Evolutionary conservation across 495 filamentous ascomycete genomes (phyloP).

Genomic region (Rhypophila decipiens): DNA sequence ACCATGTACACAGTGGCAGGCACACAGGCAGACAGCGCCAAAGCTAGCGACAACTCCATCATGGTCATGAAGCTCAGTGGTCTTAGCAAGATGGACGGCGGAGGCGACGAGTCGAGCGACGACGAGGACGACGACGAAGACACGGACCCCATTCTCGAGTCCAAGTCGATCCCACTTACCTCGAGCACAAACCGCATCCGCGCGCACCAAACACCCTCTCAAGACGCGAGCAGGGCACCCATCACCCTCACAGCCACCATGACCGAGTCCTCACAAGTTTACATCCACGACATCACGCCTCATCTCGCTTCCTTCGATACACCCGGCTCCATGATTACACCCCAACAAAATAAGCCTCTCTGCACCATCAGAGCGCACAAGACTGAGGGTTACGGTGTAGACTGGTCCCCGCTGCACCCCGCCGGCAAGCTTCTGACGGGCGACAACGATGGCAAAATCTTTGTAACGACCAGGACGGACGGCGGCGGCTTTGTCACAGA

Average conservation of each 20-base stretch:
- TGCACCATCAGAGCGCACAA: slow-evolving; percentile 86
- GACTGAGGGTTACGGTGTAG: slow-evolving; percentile 86
- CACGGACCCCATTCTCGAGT: slow-evolving; percentile 89
- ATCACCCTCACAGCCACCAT: slow-evolving; percentile 84
- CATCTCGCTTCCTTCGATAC: slow-evolving; percentile 82
- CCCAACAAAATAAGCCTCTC: slow-evolving; percentile 77
- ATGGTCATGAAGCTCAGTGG: slow-evolving; percentile 94
- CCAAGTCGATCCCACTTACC: slow-evolving; percentile 73
- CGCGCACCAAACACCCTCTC: slow-evolving; percentile 64
- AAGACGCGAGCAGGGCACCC: slow-evolving; percentile 61
- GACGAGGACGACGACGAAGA: slow-evolving; percentile 75
- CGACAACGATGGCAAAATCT: slow-evolving; percentile 86
- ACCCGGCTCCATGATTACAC: slow-evolving; percentile 71
- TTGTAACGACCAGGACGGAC: slow-evolving; percentile 74
- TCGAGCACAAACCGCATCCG: slow-evolving; percentile 92
- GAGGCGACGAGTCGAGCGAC: slow-evolving; percentile 54
- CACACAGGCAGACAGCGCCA: slow-evolving; percentile 74
- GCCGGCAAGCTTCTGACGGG: slow-evolving; percentile 83
- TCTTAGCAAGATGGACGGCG: slow-evolving; percentile 75
- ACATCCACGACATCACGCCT: slow-evolving; percentile 88
- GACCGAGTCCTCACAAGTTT: slow-evolving; percentile 78
- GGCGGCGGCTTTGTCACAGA: slow-evolving; percentile 85
- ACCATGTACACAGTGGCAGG: slow-evolving; percentile 91
- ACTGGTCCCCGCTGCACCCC: slow-evolving; percentile 77
- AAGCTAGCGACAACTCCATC: slow-evolving; percentile 80